Conservation (phyloP, 1,139 yeast species). For the Kodamaea derodonti region DNA sequence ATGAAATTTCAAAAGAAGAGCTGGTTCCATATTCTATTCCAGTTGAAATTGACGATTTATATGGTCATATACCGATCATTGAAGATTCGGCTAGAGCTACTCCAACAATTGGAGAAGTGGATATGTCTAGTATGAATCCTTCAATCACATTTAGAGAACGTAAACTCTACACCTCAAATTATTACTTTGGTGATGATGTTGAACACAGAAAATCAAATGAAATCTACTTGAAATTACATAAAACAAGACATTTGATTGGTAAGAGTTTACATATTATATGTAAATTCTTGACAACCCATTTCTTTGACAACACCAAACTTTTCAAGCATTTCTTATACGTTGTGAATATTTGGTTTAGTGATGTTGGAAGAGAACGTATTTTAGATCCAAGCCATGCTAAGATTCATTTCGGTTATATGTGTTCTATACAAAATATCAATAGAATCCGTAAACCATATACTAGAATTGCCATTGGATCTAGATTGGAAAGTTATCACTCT, state of each 20-base stretch:
- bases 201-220: constrained; percentile 46
- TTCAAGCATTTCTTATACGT: constrained; percentile 65
- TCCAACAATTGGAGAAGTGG: constrained; percentile 44
- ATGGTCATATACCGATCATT: constrained; percentile 2
- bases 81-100: constrained; percentile 36
- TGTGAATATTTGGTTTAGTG: constrained; percentile 76
- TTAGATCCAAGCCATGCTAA: constrained; percentile 52
- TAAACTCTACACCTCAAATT: constrained; percentile 55
- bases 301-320: constrained; percentile 66
- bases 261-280: constrained; percentile 60
- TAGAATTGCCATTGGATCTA: constrained; percentile 69
- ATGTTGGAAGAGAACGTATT: constrained; percentile 73
- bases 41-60: not conserved
- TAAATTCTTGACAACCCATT: constrained; percentile 44
- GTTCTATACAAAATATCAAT: constrained; percentile 38
- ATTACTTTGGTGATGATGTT: constrained; percentile 52
- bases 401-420: constrained; percentile 33
- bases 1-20: not conserved
- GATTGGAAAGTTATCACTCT: constrained; percentile 75
- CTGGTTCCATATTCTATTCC: not conserved
- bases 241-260: constrained; percentile 61
- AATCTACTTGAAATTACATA: constrained; percentile 58
- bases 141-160: constrained; percentile 56
- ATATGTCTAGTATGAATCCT: constrained; percentile 41
- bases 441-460: constrained; percentile 69